Evolutionary conservation across 106 monocot species (phyloP).

Genomic region (Cymbidium sinense): DNA sequence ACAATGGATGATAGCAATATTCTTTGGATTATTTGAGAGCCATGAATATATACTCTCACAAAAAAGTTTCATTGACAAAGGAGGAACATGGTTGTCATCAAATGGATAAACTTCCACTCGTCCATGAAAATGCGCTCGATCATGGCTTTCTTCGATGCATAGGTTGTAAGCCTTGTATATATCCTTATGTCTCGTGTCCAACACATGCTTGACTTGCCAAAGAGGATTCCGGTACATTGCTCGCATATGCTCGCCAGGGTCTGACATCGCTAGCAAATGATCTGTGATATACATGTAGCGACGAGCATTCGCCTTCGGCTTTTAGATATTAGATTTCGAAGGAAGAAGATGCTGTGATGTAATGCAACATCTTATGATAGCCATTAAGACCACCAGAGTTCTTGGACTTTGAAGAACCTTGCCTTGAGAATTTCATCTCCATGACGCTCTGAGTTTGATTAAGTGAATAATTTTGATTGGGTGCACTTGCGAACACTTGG

Average conservation of each 20-base stretch:
- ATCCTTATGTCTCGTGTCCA: constrained; percentile 44
- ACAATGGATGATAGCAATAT: constrained; percentile 50
- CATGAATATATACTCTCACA: constrained; percentile 52
- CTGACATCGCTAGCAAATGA: constrained; percentile 48
- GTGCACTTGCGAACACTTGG: too few relatives aligned
- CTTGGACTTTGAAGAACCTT: constrained; percentile 20
- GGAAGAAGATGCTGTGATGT: constrained; percentile 19
- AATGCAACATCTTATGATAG: constrained; percentile 14
- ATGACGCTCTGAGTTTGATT: background rate
- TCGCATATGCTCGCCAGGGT: constrained; percentile 38
- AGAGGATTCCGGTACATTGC: constrained; percentile 58
- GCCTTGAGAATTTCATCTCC: constrained; percentile 20
- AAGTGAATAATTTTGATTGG: background rate
- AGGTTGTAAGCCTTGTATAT: constrained; percentile 55
- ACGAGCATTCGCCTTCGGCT: constrained; percentile 42
- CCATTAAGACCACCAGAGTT: constrained; percentile 1
- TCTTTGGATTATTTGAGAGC: constrained; percentile 44
- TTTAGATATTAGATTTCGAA: constrained; percentile 44
- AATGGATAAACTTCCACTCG: constrained; percentile 46
- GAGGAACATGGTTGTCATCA: constrained; percentile 60
- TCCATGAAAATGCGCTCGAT: constrained; percentile 52
- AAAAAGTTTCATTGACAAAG: constrained; percentile 40
- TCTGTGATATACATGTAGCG: constrained; percentile 47
- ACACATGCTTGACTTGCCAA: constrained; percentile 50
- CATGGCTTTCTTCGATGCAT: constrained; percentile 42